Evolutionary conservation across 805 yeast genomes (phyloP), one percentile per base, ranked within the genome.

Genomic region (Clavispora phyllophila): DNA sequence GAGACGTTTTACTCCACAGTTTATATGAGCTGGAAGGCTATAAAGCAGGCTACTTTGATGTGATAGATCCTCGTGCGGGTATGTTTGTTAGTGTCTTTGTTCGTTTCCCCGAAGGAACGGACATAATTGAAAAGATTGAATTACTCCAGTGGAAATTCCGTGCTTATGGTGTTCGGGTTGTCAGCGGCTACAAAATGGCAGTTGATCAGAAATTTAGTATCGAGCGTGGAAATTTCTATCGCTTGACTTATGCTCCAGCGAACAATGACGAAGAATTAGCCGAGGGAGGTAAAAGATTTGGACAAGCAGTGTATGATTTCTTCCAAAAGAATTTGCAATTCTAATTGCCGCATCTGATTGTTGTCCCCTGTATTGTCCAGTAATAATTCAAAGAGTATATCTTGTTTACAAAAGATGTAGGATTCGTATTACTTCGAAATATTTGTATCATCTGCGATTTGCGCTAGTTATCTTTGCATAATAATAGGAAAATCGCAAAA

Each of bases 1-100:
- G 74, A 53, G 62, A 75, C 43, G 56, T 65, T 4, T 42, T 57
- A 36, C 46, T 58, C 32, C 41, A 44, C 28, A 36, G 42, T 13
- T 36, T 58, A 27, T 43, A 41, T 35, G 43, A 51, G 33, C 57
- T 58, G 39, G 35, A 52, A 17, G 62, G 60, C 1, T 47, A 39
- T 42, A 42, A 50, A 32, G 50, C 49, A 24, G 53, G 50, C 27
- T 53, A 55, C 35, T 27, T 56, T 17, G 49, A 50, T 3, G 51
- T 56, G 23, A 46, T 58, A 15, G 59, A 54, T 32, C 57, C 60
- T 2, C 43, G 44, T 15, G 62, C 62, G 2, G 62, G 62, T 9
- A 57, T 58, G 62, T 58, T 58, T 37, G 49, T 44, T 24, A 37
- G 47, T 32, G 50, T 47, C 7, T 46, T 56, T 24, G 37, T 47